These are phyloP conservation scores for Ganoderma resinaceum DNA, from an alignment of 1,284 basidiomycete genomes.

Conservation along the genomic window DNA sequence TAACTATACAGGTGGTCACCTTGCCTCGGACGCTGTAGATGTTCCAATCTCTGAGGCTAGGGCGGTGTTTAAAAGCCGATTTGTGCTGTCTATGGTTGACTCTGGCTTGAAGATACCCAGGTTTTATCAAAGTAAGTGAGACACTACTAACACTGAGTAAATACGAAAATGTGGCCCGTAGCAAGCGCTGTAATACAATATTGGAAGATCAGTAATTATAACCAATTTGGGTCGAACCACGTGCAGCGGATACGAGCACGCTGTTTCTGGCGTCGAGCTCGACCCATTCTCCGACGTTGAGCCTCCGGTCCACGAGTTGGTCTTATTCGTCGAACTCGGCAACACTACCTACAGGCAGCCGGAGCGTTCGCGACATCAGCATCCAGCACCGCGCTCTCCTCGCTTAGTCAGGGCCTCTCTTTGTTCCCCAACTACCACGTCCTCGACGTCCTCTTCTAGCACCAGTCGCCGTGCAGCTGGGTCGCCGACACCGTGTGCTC, in stretches of 20 bases:
- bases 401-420: slow-evolving; percentile 30
- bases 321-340: background rate
- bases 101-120: no score
- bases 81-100: background rate
- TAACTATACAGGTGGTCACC: no score
- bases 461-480: background rate
- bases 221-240: slow-evolving; percentile 16
- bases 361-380: slow-evolving; percentile 1
- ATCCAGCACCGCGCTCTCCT: slow-evolving; percentile 3
- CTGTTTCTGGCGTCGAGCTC: slow-evolving; percentile 19
- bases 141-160: background rate
- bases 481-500: slow-evolving; percentile 12
- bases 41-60: no score
- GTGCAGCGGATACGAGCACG: slow-evolving; percentile 21
- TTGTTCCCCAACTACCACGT: slow-evolving; percentile 22
- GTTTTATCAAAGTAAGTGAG: background rate
- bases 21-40: no score
- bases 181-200: background rate
- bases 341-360: background rate
- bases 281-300: slow-evolving; percentile 20
- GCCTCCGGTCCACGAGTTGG: background rate
- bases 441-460: slow-evolving; percentile 7
- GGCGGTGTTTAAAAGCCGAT: background rate
- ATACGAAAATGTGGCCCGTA: background rate
- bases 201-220: background rate